Evolutionary conservation across 2,329 filamentous ascomycete genomes (phyloP).

Genomic region (Fusarium clavum): DNA sequence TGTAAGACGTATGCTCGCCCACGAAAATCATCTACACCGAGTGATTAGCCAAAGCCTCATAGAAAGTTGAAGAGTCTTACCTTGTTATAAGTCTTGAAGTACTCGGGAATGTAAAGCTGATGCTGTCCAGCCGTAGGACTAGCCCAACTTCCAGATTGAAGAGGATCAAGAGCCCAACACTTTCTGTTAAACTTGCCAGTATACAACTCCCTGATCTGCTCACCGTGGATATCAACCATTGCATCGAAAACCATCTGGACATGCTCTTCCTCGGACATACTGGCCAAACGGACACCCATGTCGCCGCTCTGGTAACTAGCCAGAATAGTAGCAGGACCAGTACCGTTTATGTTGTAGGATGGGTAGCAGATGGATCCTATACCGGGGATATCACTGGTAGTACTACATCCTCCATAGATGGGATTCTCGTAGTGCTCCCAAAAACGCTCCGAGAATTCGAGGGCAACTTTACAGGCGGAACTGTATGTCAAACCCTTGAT

Average conservation of each 20-base stretch:
- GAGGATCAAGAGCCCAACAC: constrained; percentile 18
- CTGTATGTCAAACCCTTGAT: constrained; percentile 12
- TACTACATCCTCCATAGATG: constrained; percentile 4
- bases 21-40: constrained; percentile 21
- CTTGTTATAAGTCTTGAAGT: constrained; percentile 22
- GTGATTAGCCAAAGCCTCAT: no score
- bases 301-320: constrained; percentile 18
- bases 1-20: constrained; percentile 14
- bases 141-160: constrained; percentile 18
- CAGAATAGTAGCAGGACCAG: constrained; percentile 2
- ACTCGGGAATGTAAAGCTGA: constrained; percentile 12
- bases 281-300: constrained; percentile 9
- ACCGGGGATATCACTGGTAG: background rate
- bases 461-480: constrained; percentile 1
- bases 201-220: background rate
- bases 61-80: background rate
- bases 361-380: constrained; percentile 12
- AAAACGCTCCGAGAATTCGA: constrained; percentile 14
- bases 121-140: constrained; percentile 18
- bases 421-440: constrained; percentile 24
- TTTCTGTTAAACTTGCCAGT: constrained; percentile 20
- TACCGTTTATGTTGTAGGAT: constrained; percentile 9
- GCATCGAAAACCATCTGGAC: constrained; percentile 13
- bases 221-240: constrained; percentile 7
- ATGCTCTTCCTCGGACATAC: constrained; percentile 4